Conservation (phyloP, 148 eudicot genomes). For the Fagopyrum esculentum region DNA sequence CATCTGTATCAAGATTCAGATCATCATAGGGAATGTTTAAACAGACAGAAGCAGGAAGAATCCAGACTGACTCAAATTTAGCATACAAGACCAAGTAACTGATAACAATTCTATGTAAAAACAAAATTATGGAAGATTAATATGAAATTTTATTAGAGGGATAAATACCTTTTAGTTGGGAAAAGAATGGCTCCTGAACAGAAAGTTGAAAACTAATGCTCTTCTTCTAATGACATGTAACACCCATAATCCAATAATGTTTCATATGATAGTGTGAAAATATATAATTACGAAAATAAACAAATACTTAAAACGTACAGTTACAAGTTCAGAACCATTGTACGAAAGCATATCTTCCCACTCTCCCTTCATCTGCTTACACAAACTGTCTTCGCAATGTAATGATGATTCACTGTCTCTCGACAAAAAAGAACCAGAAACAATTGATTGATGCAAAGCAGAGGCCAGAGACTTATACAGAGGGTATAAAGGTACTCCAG, state of each 20-base stretch:
- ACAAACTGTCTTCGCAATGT: slow-evolving; percentile 26
- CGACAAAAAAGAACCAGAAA: slow-evolving; percentile 33
- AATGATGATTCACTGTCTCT: slow-evolving; percentile 20
- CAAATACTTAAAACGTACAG: slow-evolving; percentile 30
- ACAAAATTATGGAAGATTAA: not conserved
- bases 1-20: slow-evolving; percentile 37
- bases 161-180: slow-evolving; percentile 59
- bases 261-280: slow-evolving; percentile 7
- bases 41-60: not conserved
- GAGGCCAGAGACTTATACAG: slow-evolving; percentile 58
- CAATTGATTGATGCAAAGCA: slow-evolving; percentile 41
- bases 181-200: slow-evolving; percentile 87
- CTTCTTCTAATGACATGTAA: slow-evolving; percentile 34
- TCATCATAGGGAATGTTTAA: not conserved
- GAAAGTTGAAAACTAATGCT: slow-evolving; percentile 56
- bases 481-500: slow-evolving; percentile 62
- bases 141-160: not conserved
- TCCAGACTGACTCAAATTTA: not conserved
- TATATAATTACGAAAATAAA: not conserved
- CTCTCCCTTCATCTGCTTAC: slow-evolving; percentile 32
- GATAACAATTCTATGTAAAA: not conserved
- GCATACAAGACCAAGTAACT: not conserved
- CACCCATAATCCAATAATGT: not conserved
- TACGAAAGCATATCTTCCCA: slow-evolving; percentile 45
- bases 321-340: slow-evolving; percentile 48